Evolutionary conservation across 768 basidiomycete genomes (phyloP).

Genomic region (Xerocomellus intermedius): DNA sequence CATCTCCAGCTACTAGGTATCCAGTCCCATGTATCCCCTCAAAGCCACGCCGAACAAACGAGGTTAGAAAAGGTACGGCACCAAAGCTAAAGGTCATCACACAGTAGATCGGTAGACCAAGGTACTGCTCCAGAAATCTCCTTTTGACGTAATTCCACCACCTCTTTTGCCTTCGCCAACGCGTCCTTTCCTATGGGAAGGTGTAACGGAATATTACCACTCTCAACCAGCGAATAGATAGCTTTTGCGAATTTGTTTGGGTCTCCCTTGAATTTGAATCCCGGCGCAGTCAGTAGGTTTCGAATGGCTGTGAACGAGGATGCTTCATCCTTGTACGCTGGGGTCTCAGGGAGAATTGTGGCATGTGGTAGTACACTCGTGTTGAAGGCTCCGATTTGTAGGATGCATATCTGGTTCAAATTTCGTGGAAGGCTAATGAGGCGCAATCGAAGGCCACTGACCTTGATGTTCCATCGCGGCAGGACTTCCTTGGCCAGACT

Average conservation of each 20-base stretch:
- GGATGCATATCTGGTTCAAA: conserved; percentile 15
- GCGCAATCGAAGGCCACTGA: not conserved
- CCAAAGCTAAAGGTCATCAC: not conserved
- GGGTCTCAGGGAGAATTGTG: conserved; percentile 4
- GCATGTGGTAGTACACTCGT: not conserved
- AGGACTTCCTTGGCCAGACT: conserved; percentile 35
- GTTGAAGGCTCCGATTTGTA: conserved; percentile 18
- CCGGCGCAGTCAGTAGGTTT: not conserved
- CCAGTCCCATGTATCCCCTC: no score
- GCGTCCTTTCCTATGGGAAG: conserved; percentile 14
- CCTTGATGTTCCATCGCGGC: conserved; percentile 42
- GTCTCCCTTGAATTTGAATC: conserved; percentile 8
- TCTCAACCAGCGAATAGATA: conserved; percentile 3
- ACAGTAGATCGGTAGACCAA: conserved; percentile 11
- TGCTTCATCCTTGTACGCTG: conserved; percentile 3
- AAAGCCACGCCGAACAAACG: no score
- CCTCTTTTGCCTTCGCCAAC: not conserved
- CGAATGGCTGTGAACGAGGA: not conserved
- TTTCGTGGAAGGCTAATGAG: not conserved
- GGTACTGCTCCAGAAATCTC: conserved; percentile 1
- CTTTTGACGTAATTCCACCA: not conserved
- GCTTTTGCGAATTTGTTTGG: conserved; percentile 7
- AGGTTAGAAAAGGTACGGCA: no score
- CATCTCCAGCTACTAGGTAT: no score
- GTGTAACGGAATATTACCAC: conserved; percentile 10